Conservation (phyloP, 1,284 basidiomycete species). For the Rhodotorula sp. region DNA sequence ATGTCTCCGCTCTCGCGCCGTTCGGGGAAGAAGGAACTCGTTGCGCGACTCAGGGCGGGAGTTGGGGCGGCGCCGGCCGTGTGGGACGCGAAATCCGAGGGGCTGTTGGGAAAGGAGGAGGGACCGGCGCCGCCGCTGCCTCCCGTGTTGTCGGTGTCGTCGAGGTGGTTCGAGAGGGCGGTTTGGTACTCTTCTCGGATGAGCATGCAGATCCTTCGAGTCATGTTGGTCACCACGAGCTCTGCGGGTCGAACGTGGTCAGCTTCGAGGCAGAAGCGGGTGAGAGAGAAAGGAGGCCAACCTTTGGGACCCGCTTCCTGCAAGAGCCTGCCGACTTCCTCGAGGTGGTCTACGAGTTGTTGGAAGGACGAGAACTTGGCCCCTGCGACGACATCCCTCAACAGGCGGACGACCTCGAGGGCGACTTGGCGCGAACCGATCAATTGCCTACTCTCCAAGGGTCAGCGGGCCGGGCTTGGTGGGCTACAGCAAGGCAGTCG, state of each 20-base stretch:
- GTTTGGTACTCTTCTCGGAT: conserved; percentile 85
- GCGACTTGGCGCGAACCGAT: conserved; percentile 84
- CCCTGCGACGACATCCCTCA: conserved; percentile 83
- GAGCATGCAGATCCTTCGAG: conserved; percentile 84
- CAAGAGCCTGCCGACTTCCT: conserved; percentile 71
- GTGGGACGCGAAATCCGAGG: background rate
- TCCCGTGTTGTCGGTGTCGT: conserved; percentile 8
- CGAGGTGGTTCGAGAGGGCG: conserved; percentile 41
- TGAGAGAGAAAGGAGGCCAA: conserved; percentile 45
- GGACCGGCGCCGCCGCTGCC: background rate
- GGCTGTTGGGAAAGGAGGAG: background rate
- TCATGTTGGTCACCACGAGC: conserved; percentile 89
- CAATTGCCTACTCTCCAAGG: conserved; percentile 63
- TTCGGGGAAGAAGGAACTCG: conserved; percentile 23
- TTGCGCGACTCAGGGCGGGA: conserved; percentile 19
- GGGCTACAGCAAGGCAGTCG: background rate
- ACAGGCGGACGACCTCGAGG: conserved; percentile 79
- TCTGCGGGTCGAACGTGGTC: conserved; percentile 57
- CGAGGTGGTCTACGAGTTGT: conserved; percentile 77
- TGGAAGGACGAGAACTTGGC: conserved; percentile 83
- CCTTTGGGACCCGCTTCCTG: conserved; percentile 92
- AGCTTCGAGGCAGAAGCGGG: background rate
- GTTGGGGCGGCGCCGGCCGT: conserved; percentile 22
- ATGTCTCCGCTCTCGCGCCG: conserved; percentile 13
- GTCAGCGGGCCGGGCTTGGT: background rate